Evolutionary conservation across 2,329 filamentous ascomycete genomes (phyloP).

Genomic region (Neophaeococcomyces mojaviensis): DNA sequence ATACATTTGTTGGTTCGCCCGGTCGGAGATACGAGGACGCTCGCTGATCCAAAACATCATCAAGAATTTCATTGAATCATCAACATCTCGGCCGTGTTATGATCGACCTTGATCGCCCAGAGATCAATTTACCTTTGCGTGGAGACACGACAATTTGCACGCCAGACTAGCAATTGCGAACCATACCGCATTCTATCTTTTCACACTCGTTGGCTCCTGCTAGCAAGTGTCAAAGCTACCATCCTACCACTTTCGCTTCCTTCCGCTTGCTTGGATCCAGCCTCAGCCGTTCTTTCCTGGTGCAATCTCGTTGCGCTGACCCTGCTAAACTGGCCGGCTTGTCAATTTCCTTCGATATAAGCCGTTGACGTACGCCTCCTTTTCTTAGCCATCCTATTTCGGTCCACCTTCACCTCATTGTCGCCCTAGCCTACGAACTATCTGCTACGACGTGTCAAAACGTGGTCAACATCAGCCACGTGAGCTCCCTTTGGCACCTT

Average conservation of each 20-base stretch:
- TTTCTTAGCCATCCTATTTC: conserved; percentile 1
- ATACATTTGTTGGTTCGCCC: too few species aligned
- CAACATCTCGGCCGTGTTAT: too few species aligned
- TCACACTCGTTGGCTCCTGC: too few species aligned
- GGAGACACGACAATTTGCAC: too few species aligned
- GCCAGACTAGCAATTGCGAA: too few species aligned
- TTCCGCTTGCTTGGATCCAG: background rate
- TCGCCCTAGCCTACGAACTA: background rate
- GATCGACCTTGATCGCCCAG: too few species aligned
- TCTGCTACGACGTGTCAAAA: background rate
- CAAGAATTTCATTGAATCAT: too few species aligned
- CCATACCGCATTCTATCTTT: too few species aligned
- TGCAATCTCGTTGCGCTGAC: background rate
- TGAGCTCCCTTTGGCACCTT: background rate
- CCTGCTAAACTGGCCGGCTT: too few species aligned
- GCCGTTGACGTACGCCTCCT: conserved; percentile 8
- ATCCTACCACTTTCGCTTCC: conserved; percentile 2
- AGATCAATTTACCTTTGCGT: too few species aligned
- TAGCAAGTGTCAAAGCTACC: background rate
- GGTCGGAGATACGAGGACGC: too few species aligned
- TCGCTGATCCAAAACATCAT: too few species aligned
- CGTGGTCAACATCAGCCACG: background rate
- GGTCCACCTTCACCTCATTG: background rate
- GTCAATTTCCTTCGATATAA: background rate
- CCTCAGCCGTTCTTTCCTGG: conserved; percentile 1